A percentile compares a stretch with the other conserved stretches of the same genome.
Conservation (phyloP, 2,329 filamentous ascomycete species). For the Microdochium trichocladiopsis region DNA sequence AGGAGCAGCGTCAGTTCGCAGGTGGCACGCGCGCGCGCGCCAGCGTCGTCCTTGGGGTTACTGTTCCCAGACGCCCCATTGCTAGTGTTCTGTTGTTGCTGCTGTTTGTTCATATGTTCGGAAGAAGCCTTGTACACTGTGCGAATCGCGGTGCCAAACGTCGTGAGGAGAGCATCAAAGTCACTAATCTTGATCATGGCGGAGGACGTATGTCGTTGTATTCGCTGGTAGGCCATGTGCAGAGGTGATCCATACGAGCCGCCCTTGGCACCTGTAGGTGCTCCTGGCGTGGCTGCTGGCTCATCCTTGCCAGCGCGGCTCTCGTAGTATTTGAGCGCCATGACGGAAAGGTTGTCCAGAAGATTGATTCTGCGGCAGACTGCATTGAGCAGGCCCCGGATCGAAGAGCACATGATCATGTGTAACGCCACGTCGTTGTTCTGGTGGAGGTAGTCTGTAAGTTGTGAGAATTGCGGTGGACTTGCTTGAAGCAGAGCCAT, state of each 20-base stretch:
- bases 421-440: slow-evolving; percentile 54
- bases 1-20: slow-evolving; percentile 47
- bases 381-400: slow-evolving; percentile 64
- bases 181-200: slow-evolving; percentile 51
- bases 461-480: slow-evolving; percentile 36
- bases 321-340: slow-evolving; percentile 45
- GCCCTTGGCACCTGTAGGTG: slow-evolving; percentile 19
- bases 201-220: slow-evolving; percentile 42
- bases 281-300: slow-evolving; percentile 26
- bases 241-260: slow-evolving; percentile 41
- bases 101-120: slow-evolving; percentile 33
- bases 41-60: slow-evolving; percentile 20
- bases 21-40: slow-evolving; percentile 39
- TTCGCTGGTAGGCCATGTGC: slow-evolving; percentile 47
- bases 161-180: slow-evolving; percentile 54
- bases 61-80: too few species aligned
- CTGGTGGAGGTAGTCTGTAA: slow-evolving; percentile 43
- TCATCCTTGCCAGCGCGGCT: slow-evolving; percentile 30
- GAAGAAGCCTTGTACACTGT: slow-evolving; percentile 39
- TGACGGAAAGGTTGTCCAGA: slow-evolving; percentile 41
- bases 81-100: slow-evolving; percentile 25
- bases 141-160: slow-evolving; percentile 41
- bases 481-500: slow-evolving; percentile 35
- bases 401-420: slow-evolving; percentile 65
- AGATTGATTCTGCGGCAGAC: slow-evolving; percentile 57